Base-by-base conservation (phyloP, 371 early-diverging fungal species). In the Sporodiniella umbellata region DNA sequence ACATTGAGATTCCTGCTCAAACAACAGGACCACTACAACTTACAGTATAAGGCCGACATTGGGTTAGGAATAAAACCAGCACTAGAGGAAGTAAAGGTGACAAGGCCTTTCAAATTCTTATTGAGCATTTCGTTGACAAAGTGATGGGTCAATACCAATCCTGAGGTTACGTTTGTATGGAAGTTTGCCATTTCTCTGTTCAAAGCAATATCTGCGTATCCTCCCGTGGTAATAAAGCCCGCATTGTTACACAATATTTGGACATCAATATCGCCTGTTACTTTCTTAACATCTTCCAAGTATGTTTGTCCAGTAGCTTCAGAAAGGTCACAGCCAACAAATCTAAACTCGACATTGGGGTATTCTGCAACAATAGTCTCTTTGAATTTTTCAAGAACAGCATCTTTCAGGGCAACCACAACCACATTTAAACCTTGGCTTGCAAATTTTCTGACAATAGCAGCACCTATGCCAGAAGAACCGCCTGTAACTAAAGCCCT, bases 201-300 rank as follows among this genome's bases (percentile, higher is more conserved):
- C 18, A 71, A 37, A 30, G 74, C 46, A 8, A 68, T 59, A 54
- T 72, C 68, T 33, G 77, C 65, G 58, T 77, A 82, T 38, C 78
- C 64, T 21, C 83, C 83, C 8, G 79, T 71, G 8, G 72, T 71
- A 55, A 84, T 81, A 63, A 72, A 84, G 28, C 84, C 84, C 44
- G 84, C 84, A 59, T 84, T 84, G 66, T 81, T 82, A 62, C 82
- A 84, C 54, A 84, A 42, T 31, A 84, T 73, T 51, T 72, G 66
- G 14, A 84, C 64, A 48, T 66, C 67, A 53, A 81, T 69, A 45
- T 75, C 80, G 10, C 53, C 17, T 4, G 80, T 80, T 15, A 59
- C 60, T 47, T 77, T 45, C 42, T 66, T 67, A 48, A 84, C 53
- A 42, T 57, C 53, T 21, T 59, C 55, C 64, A 84, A 62, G 55